Percentiles rank a stretch among this genome's conserved stretches.
Conservation (phyloP, 2,329 filamentous ascomycete species). For the Ampelomyces quisqualis region DNA sequence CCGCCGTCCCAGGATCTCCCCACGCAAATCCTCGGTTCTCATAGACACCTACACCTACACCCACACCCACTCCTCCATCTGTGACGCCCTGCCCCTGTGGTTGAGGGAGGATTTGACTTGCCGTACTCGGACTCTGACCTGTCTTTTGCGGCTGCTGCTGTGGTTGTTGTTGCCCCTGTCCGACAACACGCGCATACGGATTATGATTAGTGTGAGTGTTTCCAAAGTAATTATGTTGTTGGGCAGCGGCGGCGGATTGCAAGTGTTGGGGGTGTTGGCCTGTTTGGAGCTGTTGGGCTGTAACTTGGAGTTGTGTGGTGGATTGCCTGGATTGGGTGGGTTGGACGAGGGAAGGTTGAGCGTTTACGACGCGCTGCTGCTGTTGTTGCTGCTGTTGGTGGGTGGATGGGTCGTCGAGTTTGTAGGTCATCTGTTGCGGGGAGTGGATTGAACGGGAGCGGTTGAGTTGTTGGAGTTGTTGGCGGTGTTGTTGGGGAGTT, state of each 20-base stretch:
- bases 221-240: slow-evolving; percentile 19
- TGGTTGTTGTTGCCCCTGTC: slow-evolving; percentile 25
- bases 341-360: slow-evolving; percentile 20
- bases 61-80: too few species aligned
- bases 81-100: too few species aligned
- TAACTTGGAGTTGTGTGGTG: slow-evolving; percentile 22
- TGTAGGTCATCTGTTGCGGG: slow-evolving; percentile 25
- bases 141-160: slow-evolving; percentile 23
- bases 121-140: too few species aligned
- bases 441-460: slow-evolving; percentile 13
- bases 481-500: slow-evolving; percentile 18
- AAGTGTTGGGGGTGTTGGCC: slow-evolving; percentile 8
- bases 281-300: slow-evolving; percentile 22
- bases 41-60: too few species aligned
- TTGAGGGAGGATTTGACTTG: too few species aligned
- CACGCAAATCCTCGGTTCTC: neutral
- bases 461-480: slow-evolving; percentile 28
- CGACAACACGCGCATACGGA: slow-evolving; percentile 20
- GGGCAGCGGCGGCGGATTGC: slow-evolving; percentile 10
- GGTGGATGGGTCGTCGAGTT: slow-evolving; percentile 15
- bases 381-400: too few species aligned
- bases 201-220: slow-evolving; percentile 21
- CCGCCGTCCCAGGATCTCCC: neutral
- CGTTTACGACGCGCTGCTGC: slow-evolving; percentile 19
- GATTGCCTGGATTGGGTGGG: slow-evolving; percentile 11